These are phyloP conservation scores for Jamesozyma lodderae DNA, from an alignment of 805 yeast species.

Conservation along the genomic window DNA sequence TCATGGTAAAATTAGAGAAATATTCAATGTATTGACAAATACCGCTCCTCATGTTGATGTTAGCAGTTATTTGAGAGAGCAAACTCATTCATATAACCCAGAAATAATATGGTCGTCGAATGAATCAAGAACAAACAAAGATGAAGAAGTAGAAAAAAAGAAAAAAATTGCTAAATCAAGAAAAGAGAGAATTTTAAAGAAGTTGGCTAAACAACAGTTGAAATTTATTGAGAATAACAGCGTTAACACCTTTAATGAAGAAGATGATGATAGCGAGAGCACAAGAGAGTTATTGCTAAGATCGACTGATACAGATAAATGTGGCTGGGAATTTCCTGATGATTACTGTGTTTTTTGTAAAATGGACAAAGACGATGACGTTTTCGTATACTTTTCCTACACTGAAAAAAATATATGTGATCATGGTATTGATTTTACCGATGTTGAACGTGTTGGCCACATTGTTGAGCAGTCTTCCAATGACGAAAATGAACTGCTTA, in stretches of 20 bases:
- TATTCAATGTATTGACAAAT: slow-evolving; percentile 32
- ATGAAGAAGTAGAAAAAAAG: slow-evolving; percentile 46
- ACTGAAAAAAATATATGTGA: slow-evolving; percentile 24
- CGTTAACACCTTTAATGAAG: slow-evolving; percentile 18
- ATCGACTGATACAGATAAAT: not conserved
- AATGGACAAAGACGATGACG: slow-evolving; percentile 22
- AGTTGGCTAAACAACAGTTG: slow-evolving; percentile 70
- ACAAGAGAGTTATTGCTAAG: not conserved
- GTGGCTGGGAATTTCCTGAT: slow-evolving; percentile 18
- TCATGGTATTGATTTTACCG: slow-evolving; percentile 11
- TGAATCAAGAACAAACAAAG: slow-evolving; percentile 17
- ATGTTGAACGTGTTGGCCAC: slow-evolving; percentile 17
- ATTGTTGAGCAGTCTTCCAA: not conserved
- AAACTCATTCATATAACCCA: slow-evolving; percentile 31
- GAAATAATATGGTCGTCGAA: slow-evolving; percentile 21
- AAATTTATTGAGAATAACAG: slow-evolving; percentile 54
- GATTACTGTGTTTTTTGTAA: slow-evolving; percentile 28
- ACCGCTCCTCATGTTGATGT: slow-evolving; percentile 28
- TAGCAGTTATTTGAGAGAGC: slow-evolving; percentile 28
- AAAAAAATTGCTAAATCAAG: slow-evolving; percentile 62
- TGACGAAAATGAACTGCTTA: not conserved
- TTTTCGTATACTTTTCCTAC: slow-evolving; percentile 26
- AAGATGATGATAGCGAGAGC: not conserved
- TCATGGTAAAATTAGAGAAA: slow-evolving; percentile 50
- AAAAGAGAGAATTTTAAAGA: slow-evolving; percentile 63